These are phyloP conservation scores for Yarrowia osloensis DNA, from an alignment of 805 yeast genomes.

Conservation along the genomic window DNA sequence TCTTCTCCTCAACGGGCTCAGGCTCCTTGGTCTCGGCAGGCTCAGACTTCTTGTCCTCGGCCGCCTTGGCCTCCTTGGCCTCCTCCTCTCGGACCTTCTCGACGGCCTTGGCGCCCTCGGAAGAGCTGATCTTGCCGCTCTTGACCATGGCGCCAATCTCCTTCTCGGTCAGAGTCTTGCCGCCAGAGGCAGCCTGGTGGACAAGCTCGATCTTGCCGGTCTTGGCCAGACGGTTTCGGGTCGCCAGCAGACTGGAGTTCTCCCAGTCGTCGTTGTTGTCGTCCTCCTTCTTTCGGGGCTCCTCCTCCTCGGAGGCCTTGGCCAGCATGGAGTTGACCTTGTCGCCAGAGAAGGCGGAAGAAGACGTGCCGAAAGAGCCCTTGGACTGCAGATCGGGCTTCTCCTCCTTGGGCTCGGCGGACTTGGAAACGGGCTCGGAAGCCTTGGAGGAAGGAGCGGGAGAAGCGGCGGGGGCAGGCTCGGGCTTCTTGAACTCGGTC, in stretches of 20 bases:
- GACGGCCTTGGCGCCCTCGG: slow-evolving; percentile 31
- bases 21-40: neutral
- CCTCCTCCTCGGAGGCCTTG: slow-evolving; percentile 33
- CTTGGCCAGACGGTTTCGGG: slow-evolving; percentile 33
- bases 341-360: slow-evolving; percentile 28
- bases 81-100: slow-evolving; percentile 32
- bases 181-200: slow-evolving; percentile 32
- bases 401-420: slow-evolving; percentile 39
- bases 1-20: slow-evolving; percentile 1
- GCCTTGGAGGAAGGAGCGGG: slow-evolving; percentile 39
- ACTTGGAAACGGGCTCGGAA: slow-evolving; percentile 32
- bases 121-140: slow-evolving; percentile 28
- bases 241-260: slow-evolving; percentile 32
- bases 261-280: slow-evolving; percentile 32
- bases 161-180: slow-evolving; percentile 28
- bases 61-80: slow-evolving; percentile 30
- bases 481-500: slow-evolving; percentile 32
- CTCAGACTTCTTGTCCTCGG: slow-evolving; percentile 5
- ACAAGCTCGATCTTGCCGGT: slow-evolving; percentile 33
- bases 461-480: slow-evolving; percentile 40
- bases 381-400: slow-evolving; percentile 33
- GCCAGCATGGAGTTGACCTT: slow-evolving; percentile 32
- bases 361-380: slow-evolving; percentile 32
- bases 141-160: slow-evolving; percentile 26
- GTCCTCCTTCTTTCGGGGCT: slow-evolving; percentile 33